Base-by-base conservation (phyloP, 495 filamentous ascomycete genomes). In the Coniosporium apollinis region DNA sequence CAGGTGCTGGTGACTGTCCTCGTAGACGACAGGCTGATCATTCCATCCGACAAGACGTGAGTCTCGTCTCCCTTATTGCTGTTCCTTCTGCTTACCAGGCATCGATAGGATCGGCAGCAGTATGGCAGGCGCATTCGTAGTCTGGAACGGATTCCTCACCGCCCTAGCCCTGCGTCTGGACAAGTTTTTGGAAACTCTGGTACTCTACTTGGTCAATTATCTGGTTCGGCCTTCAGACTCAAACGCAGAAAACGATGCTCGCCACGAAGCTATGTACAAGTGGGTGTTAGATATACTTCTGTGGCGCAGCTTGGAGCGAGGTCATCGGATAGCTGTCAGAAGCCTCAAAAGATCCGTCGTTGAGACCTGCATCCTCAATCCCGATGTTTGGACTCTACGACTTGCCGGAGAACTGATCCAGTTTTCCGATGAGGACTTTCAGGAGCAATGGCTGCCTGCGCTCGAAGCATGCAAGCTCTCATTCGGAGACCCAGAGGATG, bases 81-180 rank as follows among this genome's bases (percentile, higher is more conserved):
- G 0, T 33, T 1, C 14, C 1, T 18, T 28, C 17, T 5, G 14
- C n/a, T 8, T 36, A 15, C 34, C 43, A 15, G 41, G 21, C 3
- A 9, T 17, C 37, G 17, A 9, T 26, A 47, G 45, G 20, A 14
- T 38, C 2, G 38, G 40, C 19, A 28, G 15, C 3, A 43, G 34
- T 3, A 55, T 59, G 45, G 20, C 36, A 1, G 53, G 51, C 22
- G 56, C 55, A 5, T 57, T 50, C 34, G 25, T 48, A 1, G 30
- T 59, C n/a, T 59, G 54, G 54, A 36, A 46, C 19, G 43, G 40
- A 1, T 30, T 57, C 24, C 38, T 59, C n/a, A 22, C 17, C 11
- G 19, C 21, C 3, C 33, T 56, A 1, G 13, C 26, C 5, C 11
- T 10, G 2, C 26, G 25, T 2, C 29, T 38, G 18, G 22, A 13